A percentile compares a stretch with the other conserved stretches of the same genome.
Evolutionary conservation across 495 filamentous ascomycete genomes (phyloP).

Genomic region (Cenococcum geophilum): DNA sequence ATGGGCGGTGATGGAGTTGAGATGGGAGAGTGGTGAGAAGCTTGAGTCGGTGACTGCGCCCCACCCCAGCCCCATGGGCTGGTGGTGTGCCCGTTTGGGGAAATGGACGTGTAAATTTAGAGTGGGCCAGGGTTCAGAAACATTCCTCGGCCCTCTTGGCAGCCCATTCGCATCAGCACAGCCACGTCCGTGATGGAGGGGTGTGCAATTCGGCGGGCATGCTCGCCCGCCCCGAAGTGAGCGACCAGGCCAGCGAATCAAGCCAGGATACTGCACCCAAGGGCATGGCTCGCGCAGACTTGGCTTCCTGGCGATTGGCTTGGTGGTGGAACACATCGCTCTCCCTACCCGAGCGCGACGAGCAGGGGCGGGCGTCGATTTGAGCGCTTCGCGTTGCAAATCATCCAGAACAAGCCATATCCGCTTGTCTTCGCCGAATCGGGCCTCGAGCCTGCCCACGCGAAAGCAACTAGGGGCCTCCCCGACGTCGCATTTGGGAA

Average conservation of each 20-base stretch:
- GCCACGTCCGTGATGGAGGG: not conserved
- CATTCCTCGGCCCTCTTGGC: not conserved
- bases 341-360: constrained; percentile 3
- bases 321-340: no score
- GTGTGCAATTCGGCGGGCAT: not conserved
- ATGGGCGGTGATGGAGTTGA: not conserved
- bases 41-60: constrained; percentile 9
- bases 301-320: constrained; percentile 1
- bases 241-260: constrained; percentile 5
- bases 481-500: constrained; percentile 3
- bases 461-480: constrained; percentile 3
- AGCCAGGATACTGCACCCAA: not conserved
- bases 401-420: constrained; percentile 19
- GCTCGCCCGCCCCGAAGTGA: not conserved
- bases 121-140: not conserved
- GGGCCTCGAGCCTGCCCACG: constrained; percentile 22
- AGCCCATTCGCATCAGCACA: not conserved
- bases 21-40: not conserved
- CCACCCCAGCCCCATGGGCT: not conserved
- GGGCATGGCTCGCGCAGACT: not conserved
- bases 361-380: not conserved
- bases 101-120: constrained; percentile 23
- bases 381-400: constrained; percentile 6
- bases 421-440: constrained; percentile 25
- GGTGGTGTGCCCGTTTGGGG: constrained; percentile 2